Evolutionary conservation across 129 eudicot species (phyloP), one percentile per base, ranked within the genome.

Genomic region (Saposhnikovia divaricata): DNA sequence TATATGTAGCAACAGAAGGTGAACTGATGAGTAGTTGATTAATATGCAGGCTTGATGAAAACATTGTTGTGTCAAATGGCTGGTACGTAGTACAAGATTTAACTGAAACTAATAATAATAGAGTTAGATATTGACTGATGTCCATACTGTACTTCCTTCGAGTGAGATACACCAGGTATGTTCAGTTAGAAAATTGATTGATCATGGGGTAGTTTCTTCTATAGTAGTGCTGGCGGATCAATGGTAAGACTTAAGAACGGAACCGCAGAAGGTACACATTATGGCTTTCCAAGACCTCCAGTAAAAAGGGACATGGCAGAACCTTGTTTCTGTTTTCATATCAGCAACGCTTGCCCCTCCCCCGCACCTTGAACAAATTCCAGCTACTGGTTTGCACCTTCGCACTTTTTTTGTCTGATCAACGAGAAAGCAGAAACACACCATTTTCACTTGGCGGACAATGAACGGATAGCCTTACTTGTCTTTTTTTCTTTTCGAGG

Each of bases 261-360:
- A 91, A 65, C 98, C 98, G 10, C 69, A 61, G 16, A 61, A 61
- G 34, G 69, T 61, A 61, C 98, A 93, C 7, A 93, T 82, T 23
- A 93, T 89, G 16, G 97, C 96, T 63, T 85, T 88, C 98, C 97
- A 93, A 15, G 85, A 79, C 81, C 87, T 88, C 89, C 90, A 87
- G 63, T 91, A 88, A 68, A 93, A 83, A 3, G 98, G 98, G 25
- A 93, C 88, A 34, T 78, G 84, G 80, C 98, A 93, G 79, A 93
- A 93, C 80, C 98, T 85, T 0, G 98, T 93, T 23, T 87, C 81
- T 4, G 92, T 91, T 79, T 82, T 86, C 92, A 93, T 93, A 45
- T 91, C 96, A 1, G 98, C 98, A 25, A 93, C 95, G 42, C 85
- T 85, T 0, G 98, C 98, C 8, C 94, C 97, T n/a, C 90, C 85